These are phyloP conservation scores for Fusarium pseudonygamai DNA, from an alignment of 2,329 filamentous ascomycete species.

Conservation along the genomic window DNA sequence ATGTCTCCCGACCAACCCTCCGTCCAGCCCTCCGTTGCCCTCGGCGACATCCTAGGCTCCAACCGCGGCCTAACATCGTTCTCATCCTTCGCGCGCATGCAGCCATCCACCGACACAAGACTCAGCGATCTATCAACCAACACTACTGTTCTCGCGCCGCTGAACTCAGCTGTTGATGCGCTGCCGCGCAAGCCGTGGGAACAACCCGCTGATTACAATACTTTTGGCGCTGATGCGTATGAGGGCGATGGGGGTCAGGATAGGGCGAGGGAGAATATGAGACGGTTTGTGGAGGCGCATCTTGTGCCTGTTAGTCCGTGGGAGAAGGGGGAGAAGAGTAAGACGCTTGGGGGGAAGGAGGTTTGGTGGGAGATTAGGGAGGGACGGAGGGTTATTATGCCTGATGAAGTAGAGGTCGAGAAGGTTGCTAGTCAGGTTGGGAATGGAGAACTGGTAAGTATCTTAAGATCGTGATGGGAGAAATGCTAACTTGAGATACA, in stretches of 20 bases:
- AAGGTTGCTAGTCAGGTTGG: constrained; percentile 77
- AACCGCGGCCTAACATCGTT: constrained; percentile 86
- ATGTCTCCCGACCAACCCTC: constrained; percentile 42
- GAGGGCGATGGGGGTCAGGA: constrained; percentile 78
- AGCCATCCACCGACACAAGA: constrained; percentile 72
- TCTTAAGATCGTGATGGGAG: neutral
- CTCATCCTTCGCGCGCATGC: constrained; percentile 80
- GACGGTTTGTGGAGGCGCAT: constrained; percentile 86
- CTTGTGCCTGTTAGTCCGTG: constrained; percentile 81
- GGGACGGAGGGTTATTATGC: constrained; percentile 77
- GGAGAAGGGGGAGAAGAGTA: constrained; percentile 71
- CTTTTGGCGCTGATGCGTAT: constrained; percentile 76
- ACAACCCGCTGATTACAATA: constrained; percentile 75
- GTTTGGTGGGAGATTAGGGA: constrained; percentile 85
- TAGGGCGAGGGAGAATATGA: constrained; percentile 79
- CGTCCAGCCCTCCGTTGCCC: constrained; percentile 65
- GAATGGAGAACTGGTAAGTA: constrained; percentile 81
- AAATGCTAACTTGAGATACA: constrained; percentile 34
- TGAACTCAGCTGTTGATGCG: constrained; percentile 81
- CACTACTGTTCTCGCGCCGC: constrained; percentile 86
- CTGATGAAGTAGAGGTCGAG: constrained; percentile 80
- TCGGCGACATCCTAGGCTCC: constrained; percentile 86
- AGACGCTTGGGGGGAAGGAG: constrained; percentile 70
- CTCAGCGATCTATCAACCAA: constrained; percentile 74
- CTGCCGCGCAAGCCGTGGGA: constrained; percentile 91